Evolutionary conservation across 768 basidiomycete genomes (phyloP).

Genomic region (Pleurotus cornucopiae): DNA sequence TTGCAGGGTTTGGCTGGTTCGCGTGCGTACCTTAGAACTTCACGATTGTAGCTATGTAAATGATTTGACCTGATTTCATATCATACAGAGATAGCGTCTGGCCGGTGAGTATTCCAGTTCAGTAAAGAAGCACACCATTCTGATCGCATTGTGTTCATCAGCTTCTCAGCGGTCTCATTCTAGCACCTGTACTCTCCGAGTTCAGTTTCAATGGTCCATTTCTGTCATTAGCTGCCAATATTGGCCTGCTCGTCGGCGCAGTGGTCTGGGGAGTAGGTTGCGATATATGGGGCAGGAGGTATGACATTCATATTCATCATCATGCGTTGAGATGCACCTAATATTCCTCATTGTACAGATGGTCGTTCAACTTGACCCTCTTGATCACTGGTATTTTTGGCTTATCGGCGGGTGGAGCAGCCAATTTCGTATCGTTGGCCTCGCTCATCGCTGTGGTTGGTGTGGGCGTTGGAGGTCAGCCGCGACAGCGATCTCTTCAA

Average conservation of each 20-base stretch:
- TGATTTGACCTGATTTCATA: no score
- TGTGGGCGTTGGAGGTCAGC: constrained; percentile 60
- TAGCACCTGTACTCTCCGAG: constrained; percentile 59
- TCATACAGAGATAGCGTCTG: constrained; percentile 58
- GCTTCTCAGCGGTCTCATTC: constrained; percentile 63
- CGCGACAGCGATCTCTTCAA: neutral
- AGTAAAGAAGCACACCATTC: neutral
- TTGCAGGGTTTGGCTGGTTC: constrained; percentile 74
- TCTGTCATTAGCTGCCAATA: constrained; percentile 65
- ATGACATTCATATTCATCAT: constrained; percentile 9
- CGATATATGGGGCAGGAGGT: constrained; percentile 71
- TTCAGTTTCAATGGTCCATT: constrained; percentile 58
- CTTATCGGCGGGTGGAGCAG: constrained; percentile 54
- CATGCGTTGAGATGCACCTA: neutral
- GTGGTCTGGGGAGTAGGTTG: constrained; percentile 64
- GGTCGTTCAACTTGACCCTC: constrained; percentile 65
- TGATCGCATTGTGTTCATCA: constrained; percentile 15
- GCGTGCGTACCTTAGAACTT: constrained; percentile 40
- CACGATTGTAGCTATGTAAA: neutral
- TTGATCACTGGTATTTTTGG: constrained; percentile 67
- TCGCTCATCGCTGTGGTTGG: constrained; percentile 54
- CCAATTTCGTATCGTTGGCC: constrained; percentile 46
- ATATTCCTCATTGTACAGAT: constrained; percentile 24
- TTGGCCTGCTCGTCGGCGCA: constrained; percentile 67
- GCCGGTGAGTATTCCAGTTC: constrained; percentile 43